These are phyloP conservation scores for Fraxinus sp. DNA, from an alignment of 305 asterid species.

Conservation along the genomic window DNA sequence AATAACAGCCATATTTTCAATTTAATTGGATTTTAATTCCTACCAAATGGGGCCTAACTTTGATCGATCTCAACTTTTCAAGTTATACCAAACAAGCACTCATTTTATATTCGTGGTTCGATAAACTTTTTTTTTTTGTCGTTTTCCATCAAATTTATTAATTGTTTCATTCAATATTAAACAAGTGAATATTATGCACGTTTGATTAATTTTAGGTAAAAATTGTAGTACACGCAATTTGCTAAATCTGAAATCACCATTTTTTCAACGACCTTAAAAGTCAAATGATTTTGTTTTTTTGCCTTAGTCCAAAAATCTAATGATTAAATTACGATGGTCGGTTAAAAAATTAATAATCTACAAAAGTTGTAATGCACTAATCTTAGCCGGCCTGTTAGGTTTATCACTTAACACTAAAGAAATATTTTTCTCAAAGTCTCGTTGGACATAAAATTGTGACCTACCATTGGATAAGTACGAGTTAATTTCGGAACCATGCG, in stretches of 20 bases:
- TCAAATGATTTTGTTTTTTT: neutral
- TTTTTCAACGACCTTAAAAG: neutral
- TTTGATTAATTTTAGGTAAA: neutral
- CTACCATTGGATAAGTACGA: neutral
- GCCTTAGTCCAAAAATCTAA: neutral
- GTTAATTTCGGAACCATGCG: neutral
- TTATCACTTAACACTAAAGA: neutral
- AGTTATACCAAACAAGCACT: neutral
- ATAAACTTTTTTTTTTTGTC: too few relatives aligned
- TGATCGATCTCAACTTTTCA: neutral
- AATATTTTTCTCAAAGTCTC: neutral
- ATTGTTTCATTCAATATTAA: neutral
- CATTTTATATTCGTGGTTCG: too few relatives aligned
- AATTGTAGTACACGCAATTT: neutral
- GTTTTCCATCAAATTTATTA: neutral
- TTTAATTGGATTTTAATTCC: too few relatives aligned
- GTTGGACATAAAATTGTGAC: neutral
- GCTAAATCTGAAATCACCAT: neutral
- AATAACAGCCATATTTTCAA: too few relatives aligned
- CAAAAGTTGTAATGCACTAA: neutral
- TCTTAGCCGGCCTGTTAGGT: neutral
- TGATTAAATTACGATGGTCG: neutral
- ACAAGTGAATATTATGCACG: neutral
- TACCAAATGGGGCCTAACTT: too few relatives aligned
- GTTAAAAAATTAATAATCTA: neutral